Conservation (phyloP, 768 basidiomycete genomes). For the Mycena albidolilacea region DNA sequence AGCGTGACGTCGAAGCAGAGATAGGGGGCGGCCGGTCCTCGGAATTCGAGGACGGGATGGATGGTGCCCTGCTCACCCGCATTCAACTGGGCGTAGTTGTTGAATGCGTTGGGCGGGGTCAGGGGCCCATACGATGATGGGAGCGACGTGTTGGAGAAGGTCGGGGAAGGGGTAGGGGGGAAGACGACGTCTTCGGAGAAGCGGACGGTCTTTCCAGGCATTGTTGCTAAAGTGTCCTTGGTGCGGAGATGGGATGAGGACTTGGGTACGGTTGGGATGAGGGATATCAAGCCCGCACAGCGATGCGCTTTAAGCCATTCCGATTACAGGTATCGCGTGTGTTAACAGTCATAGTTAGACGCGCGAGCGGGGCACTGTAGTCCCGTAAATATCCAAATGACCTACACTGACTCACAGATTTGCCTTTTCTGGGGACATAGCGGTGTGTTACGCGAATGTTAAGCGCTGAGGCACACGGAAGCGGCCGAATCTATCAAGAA, state of each 20-base stretch:
- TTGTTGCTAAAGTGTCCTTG: constrained; percentile 12
- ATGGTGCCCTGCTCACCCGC: background rate
- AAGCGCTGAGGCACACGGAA: background rate
- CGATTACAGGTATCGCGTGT: constrained; percentile 2
- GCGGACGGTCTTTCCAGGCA: constrained; percentile 37
- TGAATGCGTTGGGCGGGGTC: constrained; percentile 36
- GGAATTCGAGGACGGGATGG: constrained; percentile 26
- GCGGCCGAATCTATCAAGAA: constrained; percentile 12
- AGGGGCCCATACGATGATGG: constrained; percentile 40
- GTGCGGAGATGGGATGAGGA: constrained; percentile 2
- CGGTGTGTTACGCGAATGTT: background rate
- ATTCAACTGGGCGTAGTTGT: constrained; percentile 26
- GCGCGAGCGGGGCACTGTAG: constrained; percentile 28
- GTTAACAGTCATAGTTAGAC: constrained; percentile 27
- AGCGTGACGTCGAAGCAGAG: constrained; percentile 39
- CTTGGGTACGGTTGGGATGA: background rate
- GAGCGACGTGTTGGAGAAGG: constrained; percentile 36
- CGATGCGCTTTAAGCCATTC: constrained; percentile 25
- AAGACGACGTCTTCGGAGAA: constrained; percentile 26
- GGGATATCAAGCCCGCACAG: background rate
- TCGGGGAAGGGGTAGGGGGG: constrained; percentile 41
- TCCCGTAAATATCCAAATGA: constrained; percentile 5
- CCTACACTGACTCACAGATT: background rate
- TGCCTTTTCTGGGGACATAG: constrained; percentile 13
- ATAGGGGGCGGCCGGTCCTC: background rate